Conservation (phyloP, 352 stramenopile species). For the Globisporangium uncinulatum region DNA sequence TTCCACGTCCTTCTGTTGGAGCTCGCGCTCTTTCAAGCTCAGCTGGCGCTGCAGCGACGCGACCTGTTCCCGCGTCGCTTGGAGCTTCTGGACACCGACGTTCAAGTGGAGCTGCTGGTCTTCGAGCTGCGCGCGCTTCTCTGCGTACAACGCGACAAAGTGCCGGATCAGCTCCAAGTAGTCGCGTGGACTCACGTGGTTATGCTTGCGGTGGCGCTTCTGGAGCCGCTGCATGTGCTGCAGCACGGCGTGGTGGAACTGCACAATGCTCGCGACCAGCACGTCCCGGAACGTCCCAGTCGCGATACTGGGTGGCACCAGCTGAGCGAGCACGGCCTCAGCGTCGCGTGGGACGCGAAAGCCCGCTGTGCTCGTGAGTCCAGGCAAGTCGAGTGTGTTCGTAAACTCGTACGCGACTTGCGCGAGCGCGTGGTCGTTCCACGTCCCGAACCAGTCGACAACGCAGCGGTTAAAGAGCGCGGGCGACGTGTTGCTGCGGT, state of each 20-base stretch:
- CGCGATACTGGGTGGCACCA: slow-evolving; percentile 60
- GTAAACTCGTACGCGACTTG: slow-evolving; percentile 99
- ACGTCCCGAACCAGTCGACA: slow-evolving; percentile 99
- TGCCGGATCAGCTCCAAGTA: slow-evolving; percentile 92
- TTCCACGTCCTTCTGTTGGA: slow-evolving; percentile 95
- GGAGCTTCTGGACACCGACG: slow-evolving; percentile 97
- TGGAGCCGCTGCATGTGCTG: slow-evolving; percentile 82
- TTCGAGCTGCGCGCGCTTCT: slow-evolving; percentile 90
- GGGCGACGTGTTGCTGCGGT: slow-evolving; percentile 97
- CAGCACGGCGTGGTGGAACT: slow-evolving; percentile 85
- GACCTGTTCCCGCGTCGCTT: slow-evolving; percentile 98
- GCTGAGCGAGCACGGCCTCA: slow-evolving; percentile 35
- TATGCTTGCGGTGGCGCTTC: slow-evolving; percentile 85
- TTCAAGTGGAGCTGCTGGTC: slow-evolving; percentile 98
- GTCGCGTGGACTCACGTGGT: slow-evolving; percentile 89
- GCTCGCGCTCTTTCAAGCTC: slow-evolving; percentile 91
- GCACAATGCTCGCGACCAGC: slow-evolving; percentile 78
- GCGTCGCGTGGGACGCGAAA: slow-evolving; percentile 51
- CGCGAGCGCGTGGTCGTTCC: slow-evolving; percentile 96
- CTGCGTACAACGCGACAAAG: slow-evolving; percentile 88
- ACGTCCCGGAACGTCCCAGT: slow-evolving; percentile 72
- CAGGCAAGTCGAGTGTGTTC: slow-evolving; percentile 92
- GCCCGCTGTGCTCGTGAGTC: slow-evolving; percentile 43
- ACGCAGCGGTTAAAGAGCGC: slow-evolving; percentile 99
- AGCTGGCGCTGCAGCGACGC: slow-evolving; percentile 88